Conservation (phyloP, 164 flowering plant genomes). For the Tinospora cordifolia region DNA sequence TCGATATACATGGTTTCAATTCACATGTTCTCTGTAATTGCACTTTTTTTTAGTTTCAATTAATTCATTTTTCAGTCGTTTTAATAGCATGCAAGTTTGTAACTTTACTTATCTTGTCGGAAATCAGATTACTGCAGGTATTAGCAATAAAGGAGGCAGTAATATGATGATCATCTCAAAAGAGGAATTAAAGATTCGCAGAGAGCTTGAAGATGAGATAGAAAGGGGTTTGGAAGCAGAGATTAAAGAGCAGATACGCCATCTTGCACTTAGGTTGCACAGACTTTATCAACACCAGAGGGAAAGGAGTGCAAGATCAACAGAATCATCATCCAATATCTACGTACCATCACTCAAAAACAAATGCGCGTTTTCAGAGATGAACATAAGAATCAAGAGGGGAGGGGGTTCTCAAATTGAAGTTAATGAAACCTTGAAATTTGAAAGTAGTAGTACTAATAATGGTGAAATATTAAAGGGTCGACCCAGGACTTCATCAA, state of each 20-base stretch:
- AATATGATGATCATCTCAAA: constrained; percentile 15
- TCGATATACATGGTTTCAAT: background rate
- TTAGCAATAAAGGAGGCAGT: background rate
- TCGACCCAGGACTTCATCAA: constrained; percentile 5
- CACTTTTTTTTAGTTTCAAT: background rate
- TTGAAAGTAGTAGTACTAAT: background rate
- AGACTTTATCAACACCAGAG: constrained; percentile 44
- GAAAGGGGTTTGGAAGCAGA: constrained; percentile 57
- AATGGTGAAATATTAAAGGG: background rate
- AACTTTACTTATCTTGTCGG: background rate
- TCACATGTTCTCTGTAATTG: too few species aligned
- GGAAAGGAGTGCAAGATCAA: constrained; percentile 21
- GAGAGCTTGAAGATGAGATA: constrained; percentile 48
- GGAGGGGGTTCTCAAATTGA: constrained; percentile 52
- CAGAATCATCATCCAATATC: background rate
- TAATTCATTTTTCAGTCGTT: background rate
- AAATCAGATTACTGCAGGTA: constrained; percentile 2
- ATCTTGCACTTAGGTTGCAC: constrained; percentile 46
- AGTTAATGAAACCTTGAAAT: constrained; percentile 43
- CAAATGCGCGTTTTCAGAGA: constrained; percentile 27
- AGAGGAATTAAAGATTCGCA: constrained; percentile 44
- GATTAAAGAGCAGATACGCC: constrained; percentile 54
- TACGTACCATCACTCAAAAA: background rate
- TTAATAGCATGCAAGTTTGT: too few species aligned
- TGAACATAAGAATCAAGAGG: constrained; percentile 45